Percentiles rank a stretch among this genome's conserved stretches.
These are phyloP conservation scores for Phytophthora quininea DNA, from an alignment of 352 stramenopile species.

Conservation along the genomic window DNA sequence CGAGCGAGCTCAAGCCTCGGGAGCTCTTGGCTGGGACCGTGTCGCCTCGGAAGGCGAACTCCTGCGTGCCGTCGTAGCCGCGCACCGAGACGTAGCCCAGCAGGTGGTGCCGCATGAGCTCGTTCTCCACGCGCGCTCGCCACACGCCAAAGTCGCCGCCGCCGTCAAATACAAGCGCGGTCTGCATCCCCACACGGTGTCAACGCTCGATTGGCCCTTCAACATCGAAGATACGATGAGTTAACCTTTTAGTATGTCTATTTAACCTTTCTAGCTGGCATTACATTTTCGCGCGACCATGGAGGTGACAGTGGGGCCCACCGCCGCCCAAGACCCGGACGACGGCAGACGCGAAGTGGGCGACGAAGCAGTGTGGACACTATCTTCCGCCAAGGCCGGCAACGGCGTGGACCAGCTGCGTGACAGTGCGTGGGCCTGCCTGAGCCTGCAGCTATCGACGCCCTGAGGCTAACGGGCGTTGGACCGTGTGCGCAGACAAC, in stretches of 20 bases:
- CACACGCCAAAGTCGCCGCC: conserved; percentile 53
- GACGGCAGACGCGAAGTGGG: conserved; percentile 70
- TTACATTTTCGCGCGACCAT: too few species aligned
- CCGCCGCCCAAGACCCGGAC: background rate
- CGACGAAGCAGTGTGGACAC: conserved; percentile 93
- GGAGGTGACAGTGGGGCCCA: too few species aligned
- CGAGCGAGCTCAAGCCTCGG: background rate
- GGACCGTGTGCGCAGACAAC: conserved; percentile 63
- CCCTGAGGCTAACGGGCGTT: conserved; percentile 4
- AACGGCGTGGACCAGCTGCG: conserved; percentile 98
- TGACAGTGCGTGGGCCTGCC: conserved; percentile 69
- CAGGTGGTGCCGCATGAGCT: conserved; percentile 57
- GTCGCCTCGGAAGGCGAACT: conserved; percentile 10
- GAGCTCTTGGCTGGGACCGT: background rate
- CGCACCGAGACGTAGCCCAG: conserved; percentile 53
- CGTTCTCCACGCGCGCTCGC: conserved; percentile 51
- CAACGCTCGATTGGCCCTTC: too few species aligned
- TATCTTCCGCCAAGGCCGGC: conserved; percentile 97
- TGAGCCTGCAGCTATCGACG: background rate
- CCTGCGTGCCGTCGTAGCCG: conserved; percentile 5
- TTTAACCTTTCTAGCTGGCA: too few species aligned
- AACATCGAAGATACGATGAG: too few species aligned
- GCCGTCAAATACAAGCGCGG: conserved; percentile 44
- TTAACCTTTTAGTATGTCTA: too few species aligned
- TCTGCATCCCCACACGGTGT: too few species aligned